Conservation (phyloP, 441 rosid genomes). For the Syzygium syzygioides region DNA sequence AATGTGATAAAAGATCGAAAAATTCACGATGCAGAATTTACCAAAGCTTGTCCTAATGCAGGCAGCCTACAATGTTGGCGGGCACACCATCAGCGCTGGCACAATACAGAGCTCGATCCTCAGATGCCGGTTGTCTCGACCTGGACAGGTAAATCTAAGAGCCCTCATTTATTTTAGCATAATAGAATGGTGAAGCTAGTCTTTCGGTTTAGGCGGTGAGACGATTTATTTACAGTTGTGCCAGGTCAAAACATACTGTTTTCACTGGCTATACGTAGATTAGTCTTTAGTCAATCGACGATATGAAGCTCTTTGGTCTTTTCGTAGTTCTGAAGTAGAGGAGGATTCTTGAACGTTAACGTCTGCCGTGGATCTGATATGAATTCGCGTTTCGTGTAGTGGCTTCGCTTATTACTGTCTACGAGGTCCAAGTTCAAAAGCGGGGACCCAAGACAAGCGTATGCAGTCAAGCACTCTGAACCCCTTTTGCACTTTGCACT, state of each 20-base stretch:
- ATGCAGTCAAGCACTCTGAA: slow-evolving; percentile 58
- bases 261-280: background rate
- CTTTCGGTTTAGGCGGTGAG: background rate
- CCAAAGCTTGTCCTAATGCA: slow-evolving; percentile 14
- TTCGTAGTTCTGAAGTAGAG: background rate
- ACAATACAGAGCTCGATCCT: slow-evolving; percentile 70
- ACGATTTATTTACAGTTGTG: background rate
- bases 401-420: slow-evolving; percentile 72
- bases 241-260: background rate
- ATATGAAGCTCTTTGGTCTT: background rate
- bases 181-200: background rate
- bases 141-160: slow-evolving; percentile 62
- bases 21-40: background rate
- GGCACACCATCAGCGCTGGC: slow-evolving; percentile 79
- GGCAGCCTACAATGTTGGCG: slow-evolving; percentile 96
- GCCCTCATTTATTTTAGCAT: background rate
- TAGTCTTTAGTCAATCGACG: background rate
- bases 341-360: background rate
- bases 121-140: slow-evolving; percentile 79
- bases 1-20: background rate
- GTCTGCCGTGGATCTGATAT: slow-evolving; percentile 12
- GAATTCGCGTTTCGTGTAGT: slow-evolving; percentile 33
- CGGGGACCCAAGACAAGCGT: slow-evolving; percentile 63
- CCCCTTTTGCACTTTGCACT: slow-evolving; percentile 81
- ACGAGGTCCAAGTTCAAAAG: slow-evolving; percentile 63